These are phyloP conservation scores for Mycena floridula DNA, from an alignment of 768 basidiomycete genomes.

Conservation along the genomic window DNA sequence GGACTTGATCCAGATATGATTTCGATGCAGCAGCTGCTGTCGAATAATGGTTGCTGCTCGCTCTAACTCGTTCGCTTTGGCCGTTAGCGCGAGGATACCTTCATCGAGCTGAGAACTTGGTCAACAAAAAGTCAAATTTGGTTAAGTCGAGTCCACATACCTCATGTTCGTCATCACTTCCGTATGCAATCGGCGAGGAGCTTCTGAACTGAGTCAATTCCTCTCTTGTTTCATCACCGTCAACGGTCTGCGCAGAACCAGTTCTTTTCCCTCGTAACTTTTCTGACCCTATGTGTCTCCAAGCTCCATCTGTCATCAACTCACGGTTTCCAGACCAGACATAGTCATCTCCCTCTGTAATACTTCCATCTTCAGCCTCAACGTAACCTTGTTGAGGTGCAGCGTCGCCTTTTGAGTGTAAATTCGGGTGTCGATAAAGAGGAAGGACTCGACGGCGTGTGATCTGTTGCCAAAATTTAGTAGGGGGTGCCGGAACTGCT, in stretches of 20 bases:
- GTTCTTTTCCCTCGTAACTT: not conserved
- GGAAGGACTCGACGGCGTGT: not conserved
- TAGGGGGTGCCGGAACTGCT: conserved; percentile 7
- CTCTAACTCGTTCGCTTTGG: not conserved
- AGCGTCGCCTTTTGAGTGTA: not conserved
- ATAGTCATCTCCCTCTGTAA: not conserved
- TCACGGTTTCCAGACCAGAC: not conserved
- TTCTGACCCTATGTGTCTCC: not conserved
- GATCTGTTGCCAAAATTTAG: not conserved
- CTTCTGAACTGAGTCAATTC: not conserved
- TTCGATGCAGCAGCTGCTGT: not conserved
- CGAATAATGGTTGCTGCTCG: not conserved
- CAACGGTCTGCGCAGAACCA: not conserved
- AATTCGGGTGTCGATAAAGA: not conserved
- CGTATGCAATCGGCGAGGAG: not conserved
- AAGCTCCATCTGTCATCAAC: not conserved
- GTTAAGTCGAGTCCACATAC: not conserved
- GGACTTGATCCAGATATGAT: not conserved
- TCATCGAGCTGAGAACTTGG: not conserved
- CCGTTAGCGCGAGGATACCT: not conserved
- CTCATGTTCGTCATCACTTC: not conserved
- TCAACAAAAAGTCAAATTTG: not conserved
- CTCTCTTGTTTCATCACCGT: not conserved
- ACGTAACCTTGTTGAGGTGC: not conserved
- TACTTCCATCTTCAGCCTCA: not conserved